A percentile compares a stretch with the other conserved stretches of the same genome.
These are phyloP conservation scores for Euptelea pleiosperma DNA, from an alignment of 164 flowering plant genomes.

Conservation along the genomic window DNA sequence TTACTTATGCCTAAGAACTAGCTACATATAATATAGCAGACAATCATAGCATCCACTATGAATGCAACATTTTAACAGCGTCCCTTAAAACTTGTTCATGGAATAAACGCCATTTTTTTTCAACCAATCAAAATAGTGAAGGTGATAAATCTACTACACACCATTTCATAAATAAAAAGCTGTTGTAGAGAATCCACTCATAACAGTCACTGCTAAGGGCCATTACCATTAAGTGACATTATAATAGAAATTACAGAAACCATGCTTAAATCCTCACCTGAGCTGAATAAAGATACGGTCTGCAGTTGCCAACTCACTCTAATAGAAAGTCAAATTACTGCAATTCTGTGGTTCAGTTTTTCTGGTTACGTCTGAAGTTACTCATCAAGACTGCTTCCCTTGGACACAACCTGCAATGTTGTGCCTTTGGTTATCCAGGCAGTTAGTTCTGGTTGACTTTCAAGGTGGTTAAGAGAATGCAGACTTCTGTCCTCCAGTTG, in stretches of 20 bases:
- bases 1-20: no score
- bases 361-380: constrained; percentile 11
- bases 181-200: background rate
- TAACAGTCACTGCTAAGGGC: background rate
- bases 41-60: no score
- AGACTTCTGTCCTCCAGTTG: constrained; percentile 52
- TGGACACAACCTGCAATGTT: constrained; percentile 55
- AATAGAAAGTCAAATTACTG: background rate
- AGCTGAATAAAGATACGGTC: background rate
- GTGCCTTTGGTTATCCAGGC: constrained; percentile 77
- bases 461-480: constrained; percentile 64
- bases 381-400: constrained; percentile 32
- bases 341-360: background rate
- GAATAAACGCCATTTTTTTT: no score
- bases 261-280: constrained; percentile 1
- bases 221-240: background rate
- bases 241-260: background rate
- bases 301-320: background rate
- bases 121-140: no score
- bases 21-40: no score
- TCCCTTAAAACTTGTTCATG: background rate
- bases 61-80: no score
- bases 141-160: no score
- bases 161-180: background rate
- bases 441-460: constrained; percentile 73